Evolutionary conservation across 305 asterid genomes (phyloP).

Genomic region (Fraxinus baroniana): DNA sequence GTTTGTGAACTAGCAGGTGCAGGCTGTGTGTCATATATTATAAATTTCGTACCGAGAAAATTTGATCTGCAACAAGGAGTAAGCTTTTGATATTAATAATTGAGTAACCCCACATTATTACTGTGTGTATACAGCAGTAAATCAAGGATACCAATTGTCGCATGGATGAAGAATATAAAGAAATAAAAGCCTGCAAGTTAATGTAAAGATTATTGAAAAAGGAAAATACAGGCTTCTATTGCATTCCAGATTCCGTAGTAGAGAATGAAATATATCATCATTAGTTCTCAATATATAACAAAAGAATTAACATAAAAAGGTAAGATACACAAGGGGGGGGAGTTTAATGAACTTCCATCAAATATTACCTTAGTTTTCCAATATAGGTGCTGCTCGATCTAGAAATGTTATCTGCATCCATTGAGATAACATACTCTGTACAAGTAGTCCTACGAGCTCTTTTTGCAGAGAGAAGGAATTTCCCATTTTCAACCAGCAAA

Average conservation of each 20-base stretch:
- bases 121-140: not conserved
- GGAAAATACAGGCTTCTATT: too few species aligned
- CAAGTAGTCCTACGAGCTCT: constrained; percentile 61
- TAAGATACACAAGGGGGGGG: not conserved
- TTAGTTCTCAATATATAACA: not conserved
- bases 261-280: too few species aligned
- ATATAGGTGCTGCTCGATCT: constrained; percentile 59
- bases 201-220: not conserved
- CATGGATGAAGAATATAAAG: not conserved
- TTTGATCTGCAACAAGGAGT: constrained; percentile 13
- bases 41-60: constrained; percentile 25
- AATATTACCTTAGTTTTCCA: constrained; percentile 48
- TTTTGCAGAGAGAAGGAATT: constrained; percentile 63
- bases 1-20: constrained; percentile 4
- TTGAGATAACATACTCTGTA: constrained; percentile 58
- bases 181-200: not conserved
- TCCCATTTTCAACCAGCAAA: constrained; percentile 54
- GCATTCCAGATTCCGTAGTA: too few species aligned
- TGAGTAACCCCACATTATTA: not conserved
- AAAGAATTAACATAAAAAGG: not conserved
- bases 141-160: not conserved
- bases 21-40: constrained; percentile 29
- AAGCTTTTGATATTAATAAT: not conserved
- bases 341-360: not conserved
- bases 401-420: constrained; percentile 55